Percentiles rank a stretch among this genome's conserved stretches.
Evolutionary conservation across 2,329 filamentous ascomycete species (phyloP).

Genomic region (Pyrenophora graminea): DNA sequence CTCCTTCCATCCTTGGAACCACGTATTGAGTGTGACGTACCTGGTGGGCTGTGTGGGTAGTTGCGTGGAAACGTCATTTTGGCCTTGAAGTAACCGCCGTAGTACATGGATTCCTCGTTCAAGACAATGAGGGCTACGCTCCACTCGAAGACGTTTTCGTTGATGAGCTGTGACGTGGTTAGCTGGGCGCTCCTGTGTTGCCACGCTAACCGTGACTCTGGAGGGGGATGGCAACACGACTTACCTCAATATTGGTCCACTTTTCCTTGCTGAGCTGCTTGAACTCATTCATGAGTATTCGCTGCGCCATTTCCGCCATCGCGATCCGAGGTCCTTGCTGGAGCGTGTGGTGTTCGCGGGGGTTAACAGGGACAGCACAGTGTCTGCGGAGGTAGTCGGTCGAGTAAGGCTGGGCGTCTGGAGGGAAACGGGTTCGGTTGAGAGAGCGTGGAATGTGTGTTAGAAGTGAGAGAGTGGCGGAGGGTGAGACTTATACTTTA

Average conservation of each 20-base stretch:
- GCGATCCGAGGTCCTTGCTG: slow-evolving; percentile 7
- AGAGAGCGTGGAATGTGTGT: background rate
- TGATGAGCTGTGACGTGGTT: slow-evolving; percentile 62
- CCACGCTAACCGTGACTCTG: slow-evolving; percentile 9
- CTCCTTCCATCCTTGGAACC: background rate
- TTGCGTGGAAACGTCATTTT: slow-evolving; percentile 85
- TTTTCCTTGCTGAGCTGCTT: slow-evolving; percentile 82
- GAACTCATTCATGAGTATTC: slow-evolving; percentile 88
- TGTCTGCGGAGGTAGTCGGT: background rate
- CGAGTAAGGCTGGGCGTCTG: background rate
- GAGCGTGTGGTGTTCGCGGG: slow-evolving; percentile 16
- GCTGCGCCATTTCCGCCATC: slow-evolving; percentile 61
- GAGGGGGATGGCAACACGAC: slow-evolving; percentile 25
- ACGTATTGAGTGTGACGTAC: slow-evolving; percentile 44
- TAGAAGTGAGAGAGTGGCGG: slow-evolving; percentile 12
- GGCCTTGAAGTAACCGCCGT: slow-evolving; percentile 91
- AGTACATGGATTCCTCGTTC: slow-evolving; percentile 88
- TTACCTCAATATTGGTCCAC: slow-evolving; percentile 88
- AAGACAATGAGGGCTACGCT: slow-evolving; percentile 86
- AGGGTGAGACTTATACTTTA: slow-evolving; percentile 15
- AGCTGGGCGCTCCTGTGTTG: slow-evolving; percentile 25
- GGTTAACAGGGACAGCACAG: slow-evolving; percentile 11
- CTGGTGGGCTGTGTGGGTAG: slow-evolving; percentile 85
- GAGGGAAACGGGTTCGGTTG: slow-evolving; percentile 1
- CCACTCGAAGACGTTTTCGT: slow-evolving; percentile 87